Percentiles rank a stretch among this genome's conserved stretches.
These are phyloP conservation scores for Helicocarpus griseus DNA, from an alignment of 2,329 filamentous ascomycete genomes.

Conservation along the genomic window DNA sequence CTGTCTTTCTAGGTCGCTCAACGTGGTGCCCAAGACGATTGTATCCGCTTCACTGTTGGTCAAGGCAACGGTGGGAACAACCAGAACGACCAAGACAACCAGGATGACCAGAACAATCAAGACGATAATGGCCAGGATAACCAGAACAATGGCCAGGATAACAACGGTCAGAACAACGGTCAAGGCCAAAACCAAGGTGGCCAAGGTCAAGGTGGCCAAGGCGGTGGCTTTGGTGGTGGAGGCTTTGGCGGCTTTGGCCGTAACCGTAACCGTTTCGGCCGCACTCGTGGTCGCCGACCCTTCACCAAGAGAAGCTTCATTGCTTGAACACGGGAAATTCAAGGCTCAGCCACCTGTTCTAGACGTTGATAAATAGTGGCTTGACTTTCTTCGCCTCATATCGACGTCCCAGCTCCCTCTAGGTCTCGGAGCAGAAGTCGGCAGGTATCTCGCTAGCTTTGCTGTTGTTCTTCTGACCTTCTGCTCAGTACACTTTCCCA, in stretches of 20 bases:
- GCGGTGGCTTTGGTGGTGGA: neutral
- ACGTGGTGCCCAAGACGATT: conserved; percentile 45
- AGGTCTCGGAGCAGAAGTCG: neutral
- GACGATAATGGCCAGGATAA: neutral
- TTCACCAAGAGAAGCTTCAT: conserved; percentile 2
- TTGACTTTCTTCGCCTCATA: neutral
- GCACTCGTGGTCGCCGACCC: neutral
- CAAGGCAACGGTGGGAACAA: conserved; percentile 8
- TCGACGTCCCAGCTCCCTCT: neutral
- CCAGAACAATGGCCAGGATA: conserved; percentile 4
- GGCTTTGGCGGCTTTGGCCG: neutral
- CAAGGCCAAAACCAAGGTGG: conserved; percentile 4
- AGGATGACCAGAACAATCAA: conserved; percentile 2
- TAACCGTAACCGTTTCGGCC: neutral
- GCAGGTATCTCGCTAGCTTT: neutral
- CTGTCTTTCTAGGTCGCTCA: conserved; percentile 33
- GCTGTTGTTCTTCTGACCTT: neutral
- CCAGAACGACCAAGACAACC: conserved; percentile 1
- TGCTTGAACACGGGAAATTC: neutral
- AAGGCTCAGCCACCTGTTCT: neutral
- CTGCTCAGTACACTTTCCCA: neutral
- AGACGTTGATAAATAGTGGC: neutral
- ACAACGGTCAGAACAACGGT: conserved; percentile 6
- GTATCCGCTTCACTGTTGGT: conserved; percentile 39
- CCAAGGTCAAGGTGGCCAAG: neutral